Evolutionary conservation across 2,329 filamentous ascomycete genomes (phyloP).

Genomic region (Pseudogymnoascus sp.): DNA sequence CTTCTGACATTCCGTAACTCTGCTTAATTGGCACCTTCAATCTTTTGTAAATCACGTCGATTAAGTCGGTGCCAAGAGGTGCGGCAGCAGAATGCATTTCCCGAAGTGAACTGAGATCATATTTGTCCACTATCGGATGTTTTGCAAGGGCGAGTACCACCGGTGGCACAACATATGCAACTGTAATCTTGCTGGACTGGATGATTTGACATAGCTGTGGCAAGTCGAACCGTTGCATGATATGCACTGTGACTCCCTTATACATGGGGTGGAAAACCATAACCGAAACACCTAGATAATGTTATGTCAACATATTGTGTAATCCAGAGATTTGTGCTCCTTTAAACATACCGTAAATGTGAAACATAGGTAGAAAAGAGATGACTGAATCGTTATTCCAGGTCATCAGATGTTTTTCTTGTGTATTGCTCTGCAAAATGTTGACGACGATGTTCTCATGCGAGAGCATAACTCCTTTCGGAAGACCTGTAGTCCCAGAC

Average conservation of each 20-base stretch:
- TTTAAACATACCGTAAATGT: slow-evolving; percentile 48
- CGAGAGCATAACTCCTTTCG: slow-evolving; percentile 68
- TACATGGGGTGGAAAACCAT: too few relatives aligned
- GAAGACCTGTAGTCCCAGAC: slow-evolving; percentile 74
- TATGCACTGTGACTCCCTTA: too few relatives aligned
- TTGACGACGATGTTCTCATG: slow-evolving; percentile 21
- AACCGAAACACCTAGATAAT: too few relatives aligned
- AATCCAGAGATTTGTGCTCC: too few relatives aligned
- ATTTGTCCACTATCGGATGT: slow-evolving; percentile 65
- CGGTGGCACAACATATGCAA: slow-evolving; percentile 72
- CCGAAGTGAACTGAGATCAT: slow-evolving; percentile 68
- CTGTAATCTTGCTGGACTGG: slow-evolving; percentile 46
- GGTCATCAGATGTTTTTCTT: slow-evolving; percentile 37
- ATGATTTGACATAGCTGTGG: too few relatives aligned
- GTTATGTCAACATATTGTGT: too few relatives aligned
- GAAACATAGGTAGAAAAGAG: slow-evolving; percentile 75
- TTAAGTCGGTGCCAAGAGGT: slow-evolving; percentile 69
- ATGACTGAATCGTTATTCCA: slow-evolving; percentile 61
- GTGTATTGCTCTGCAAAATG: slow-evolving; percentile 30
- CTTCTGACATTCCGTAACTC: slow-evolving; percentile 81
- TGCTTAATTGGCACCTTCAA: slow-evolving; percentile 75
- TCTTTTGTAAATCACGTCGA: slow-evolving; percentile 63
- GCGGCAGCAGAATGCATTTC: slow-evolving; percentile 81
- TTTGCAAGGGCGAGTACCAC: slow-evolving; percentile 73
- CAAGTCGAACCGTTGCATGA: too few relatives aligned